Evolutionary conservation across 257 asterid genomes (phyloP).

Genomic region (Solanum stenotomum): DNA sequence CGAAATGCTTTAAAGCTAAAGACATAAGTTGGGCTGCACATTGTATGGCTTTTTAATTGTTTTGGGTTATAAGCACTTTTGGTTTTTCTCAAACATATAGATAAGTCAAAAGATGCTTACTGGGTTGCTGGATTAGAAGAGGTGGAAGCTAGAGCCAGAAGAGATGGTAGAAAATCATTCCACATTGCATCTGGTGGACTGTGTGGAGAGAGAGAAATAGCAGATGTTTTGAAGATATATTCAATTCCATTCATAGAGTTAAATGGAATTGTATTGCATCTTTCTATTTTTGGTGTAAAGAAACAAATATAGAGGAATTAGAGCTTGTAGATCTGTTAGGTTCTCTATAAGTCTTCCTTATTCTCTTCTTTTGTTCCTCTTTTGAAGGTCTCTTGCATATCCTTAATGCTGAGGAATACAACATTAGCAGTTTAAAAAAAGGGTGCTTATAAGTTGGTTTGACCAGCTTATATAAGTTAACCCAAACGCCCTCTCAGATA

Average conservation of each 20-base stretch:
- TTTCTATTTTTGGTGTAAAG: not conserved
- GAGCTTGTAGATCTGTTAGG: not conserved
- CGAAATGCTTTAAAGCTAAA: not conserved
- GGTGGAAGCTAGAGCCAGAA: not conserved
- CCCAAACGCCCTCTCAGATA: not conserved
- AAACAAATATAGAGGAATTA: not conserved
- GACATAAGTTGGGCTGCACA: not conserved
- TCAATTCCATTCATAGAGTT: not conserved
- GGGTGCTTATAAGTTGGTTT: not conserved
- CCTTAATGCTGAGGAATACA: not conserved
- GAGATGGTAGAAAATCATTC: not conserved
- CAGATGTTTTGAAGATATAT: not conserved
- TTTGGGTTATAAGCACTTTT: not conserved
- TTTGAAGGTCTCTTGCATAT: not conserved
- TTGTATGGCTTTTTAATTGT: not conserved
- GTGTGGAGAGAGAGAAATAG: not conserved
- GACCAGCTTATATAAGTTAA: not conserved
- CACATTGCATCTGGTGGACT: not conserved
- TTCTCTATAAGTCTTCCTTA: not conserved
- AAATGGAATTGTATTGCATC: not conserved
- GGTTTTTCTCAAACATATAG: not conserved
- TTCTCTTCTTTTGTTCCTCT: not conserved
- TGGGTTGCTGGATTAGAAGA: not conserved
- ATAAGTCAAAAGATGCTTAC: not conserved
- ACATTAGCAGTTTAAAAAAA: not conserved